phyloP scores from a whole-genome alignment of 1,139 yeast genomes.

The Nadsonia starkeyi-henricii region DNA sequence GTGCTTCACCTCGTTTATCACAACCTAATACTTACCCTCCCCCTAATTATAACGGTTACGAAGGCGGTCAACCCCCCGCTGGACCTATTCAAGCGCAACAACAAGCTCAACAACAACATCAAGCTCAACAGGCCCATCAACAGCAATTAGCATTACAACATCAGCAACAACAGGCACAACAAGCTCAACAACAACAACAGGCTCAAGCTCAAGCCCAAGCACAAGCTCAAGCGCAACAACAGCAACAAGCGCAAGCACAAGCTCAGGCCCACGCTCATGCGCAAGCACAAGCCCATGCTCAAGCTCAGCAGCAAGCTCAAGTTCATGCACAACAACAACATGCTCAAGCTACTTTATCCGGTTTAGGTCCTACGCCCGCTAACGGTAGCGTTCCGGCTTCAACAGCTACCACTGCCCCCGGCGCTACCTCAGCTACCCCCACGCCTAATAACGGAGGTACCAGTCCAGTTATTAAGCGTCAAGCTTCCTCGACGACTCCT shows the following conservation, averaged over 20 bases:
- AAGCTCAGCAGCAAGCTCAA: constrained; percentile 9
- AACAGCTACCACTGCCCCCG: constrained; percentile 17
- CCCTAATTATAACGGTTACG: neutral
- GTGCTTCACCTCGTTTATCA: neutral
- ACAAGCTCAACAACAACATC: neutral
- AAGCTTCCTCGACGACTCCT: neutral
- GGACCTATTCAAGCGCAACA: neutral
- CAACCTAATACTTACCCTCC: neutral
- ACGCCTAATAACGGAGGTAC: neutral
- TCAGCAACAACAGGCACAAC: constrained; percentile 12
- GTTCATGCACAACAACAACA: constrained; percentile 15
- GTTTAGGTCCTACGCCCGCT: constrained; percentile 10
- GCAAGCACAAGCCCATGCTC: constrained; percentile 7
- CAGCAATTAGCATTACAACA: constrained; percentile 2
- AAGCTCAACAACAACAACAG: constrained; percentile 7
- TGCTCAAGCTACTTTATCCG: constrained; percentile 11
- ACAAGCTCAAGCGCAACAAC: constrained; percentile 13
- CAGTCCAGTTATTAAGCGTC: neutral
- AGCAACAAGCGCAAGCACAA: constrained; percentile 15
- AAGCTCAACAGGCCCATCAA: neutral
- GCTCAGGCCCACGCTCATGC: constrained; percentile 12
- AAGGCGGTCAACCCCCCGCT: neutral
- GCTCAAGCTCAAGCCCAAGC: constrained; percentile 8
- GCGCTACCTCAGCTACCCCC: neutral
- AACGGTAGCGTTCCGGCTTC: constrained; percentile 14